Evolutionary conservation across 2,329 filamentous ascomycete genomes (phyloP).

Genomic region (Thelonectria discophora): DNA sequence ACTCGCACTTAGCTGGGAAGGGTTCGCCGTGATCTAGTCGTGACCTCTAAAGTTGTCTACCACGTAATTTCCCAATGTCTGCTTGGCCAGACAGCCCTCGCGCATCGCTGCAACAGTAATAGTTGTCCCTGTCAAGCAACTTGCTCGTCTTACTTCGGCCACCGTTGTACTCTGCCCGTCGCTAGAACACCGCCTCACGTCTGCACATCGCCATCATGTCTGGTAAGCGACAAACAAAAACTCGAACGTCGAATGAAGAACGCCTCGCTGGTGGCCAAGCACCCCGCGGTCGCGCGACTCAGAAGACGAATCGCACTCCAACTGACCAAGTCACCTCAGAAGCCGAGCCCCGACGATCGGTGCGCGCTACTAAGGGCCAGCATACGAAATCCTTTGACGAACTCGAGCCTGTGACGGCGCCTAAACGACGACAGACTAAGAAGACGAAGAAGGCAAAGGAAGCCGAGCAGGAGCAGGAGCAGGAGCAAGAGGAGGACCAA

Average conservation of each 20-base stretch:
- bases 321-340: constrained; percentile 49
- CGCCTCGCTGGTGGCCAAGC: constrained; percentile 21
- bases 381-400: constrained; percentile 88
- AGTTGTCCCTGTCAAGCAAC: constrained; percentile 29
- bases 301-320: constrained; percentile 24
- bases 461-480: constrained; percentile 70
- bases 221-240: constrained; percentile 46
- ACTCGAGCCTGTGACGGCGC: constrained; percentile 65
- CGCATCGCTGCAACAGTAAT: constrained; percentile 44
- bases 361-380: constrained; percentile 95
- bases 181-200: constrained; percentile 21
- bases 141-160: constrained; percentile 19
- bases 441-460: constrained; percentile 69
- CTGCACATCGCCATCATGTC: constrained; percentile 44
- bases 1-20: constrained; percentile 38
- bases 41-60: constrained; percentile 46
- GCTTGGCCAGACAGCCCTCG: constrained; percentile 40
- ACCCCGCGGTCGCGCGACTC: constrained; percentile 17
- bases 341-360: constrained; percentile 87
- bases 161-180: constrained; percentile 19
- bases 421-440: constrained; percentile 63
- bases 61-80: constrained; percentile 47
- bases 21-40: constrained; percentile 46
- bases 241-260: constrained; percentile 29
- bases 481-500: constrained; percentile 53